Evolutionary conservation across 2,329 filamentous ascomycete genomes (phyloP).

Genomic region (Ophiocordyceps camponoti-leonardi): DNA sequence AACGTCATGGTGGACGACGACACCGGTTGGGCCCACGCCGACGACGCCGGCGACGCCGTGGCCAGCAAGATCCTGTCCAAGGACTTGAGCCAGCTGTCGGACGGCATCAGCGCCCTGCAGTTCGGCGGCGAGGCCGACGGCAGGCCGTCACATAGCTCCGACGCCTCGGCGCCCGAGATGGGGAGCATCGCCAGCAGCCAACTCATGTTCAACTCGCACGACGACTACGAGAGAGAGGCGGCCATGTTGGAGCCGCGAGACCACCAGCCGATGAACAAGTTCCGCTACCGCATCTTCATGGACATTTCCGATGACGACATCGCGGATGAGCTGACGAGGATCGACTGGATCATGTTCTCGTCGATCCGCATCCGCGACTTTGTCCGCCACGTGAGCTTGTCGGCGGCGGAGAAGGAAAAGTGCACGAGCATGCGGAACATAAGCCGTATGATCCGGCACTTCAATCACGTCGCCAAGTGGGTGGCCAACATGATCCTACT

Average conservation of each 20-base stretch:
- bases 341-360: slow-evolving; percentile 97
- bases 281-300: slow-evolving; percentile 83
- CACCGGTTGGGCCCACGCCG: slow-evolving; percentile 75
- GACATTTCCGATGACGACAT: slow-evolving; percentile 69
- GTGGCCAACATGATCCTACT: slow-evolving; percentile 73
- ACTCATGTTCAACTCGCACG: slow-evolving; percentile 47
- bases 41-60: slow-evolving; percentile 29
- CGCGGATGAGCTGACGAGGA: slow-evolving; percentile 79
- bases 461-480: slow-evolving; percentile 73
- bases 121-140: slow-evolving; percentile 28
- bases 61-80: slow-evolving; percentile 18
- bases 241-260: slow-evolving; percentile 52
- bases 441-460: slow-evolving; percentile 85
- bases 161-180: slow-evolving; percentile 21
- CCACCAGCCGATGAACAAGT: slow-evolving; percentile 57
- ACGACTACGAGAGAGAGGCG: slow-evolving; percentile 69
- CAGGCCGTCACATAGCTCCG: slow-evolving; percentile 29
- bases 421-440: slow-evolving; percentile 70
- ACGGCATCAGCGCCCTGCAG: slow-evolving; percentile 28
- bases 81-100: slow-evolving; percentile 20
- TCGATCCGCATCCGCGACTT: slow-evolving; percentile 87
- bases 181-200: slow-evolving; percentile 22
- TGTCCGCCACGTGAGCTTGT: slow-evolving; percentile 74
- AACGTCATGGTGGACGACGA: slow-evolving; percentile 75
- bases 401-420: slow-evolving; percentile 51